Percentiles rank a stretch among this genome's conserved stretches.
phyloP scores from a whole-genome alignment of 257 asterid species.

The Orobanche coerulescens region DNA sequence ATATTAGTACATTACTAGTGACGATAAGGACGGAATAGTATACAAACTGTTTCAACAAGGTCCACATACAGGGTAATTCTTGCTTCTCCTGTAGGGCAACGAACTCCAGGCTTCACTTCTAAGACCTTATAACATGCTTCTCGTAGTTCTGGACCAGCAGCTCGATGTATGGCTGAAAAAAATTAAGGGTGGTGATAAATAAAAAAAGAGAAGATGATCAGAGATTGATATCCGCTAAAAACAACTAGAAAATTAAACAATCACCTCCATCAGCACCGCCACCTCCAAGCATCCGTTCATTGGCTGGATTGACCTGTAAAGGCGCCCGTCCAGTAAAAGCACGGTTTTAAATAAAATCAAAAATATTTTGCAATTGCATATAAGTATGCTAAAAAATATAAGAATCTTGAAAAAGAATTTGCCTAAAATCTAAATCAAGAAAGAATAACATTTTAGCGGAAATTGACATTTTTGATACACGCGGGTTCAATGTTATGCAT shows the following conservation, averaged over 20 bases:
- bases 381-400: background rate
- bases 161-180: constrained; percentile 77
- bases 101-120: constrained; percentile 76
- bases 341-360: background rate
- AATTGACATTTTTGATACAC: too few species aligned
- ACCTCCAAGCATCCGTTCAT: constrained; percentile 91
- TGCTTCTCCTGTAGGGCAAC: constrained; percentile 99
- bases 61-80: constrained; percentile 74
- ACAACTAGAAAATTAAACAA: constrained; percentile 6
- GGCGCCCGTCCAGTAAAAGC: constrained; percentile 13
- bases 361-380: background rate
- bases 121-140: constrained; percentile 70
- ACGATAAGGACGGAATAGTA: background rate
- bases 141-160: constrained; percentile 85
- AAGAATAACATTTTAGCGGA: too few species aligned
- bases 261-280: constrained; percentile 99
- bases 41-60: background rate
- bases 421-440: background rate
- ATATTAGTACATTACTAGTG: background rate
- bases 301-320: constrained; percentile 86
- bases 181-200: background rate
- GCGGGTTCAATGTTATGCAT: background rate
- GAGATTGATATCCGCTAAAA: background rate
- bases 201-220: constrained; percentile 11
- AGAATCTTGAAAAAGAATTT: background rate